Base-by-base conservation (phyloP, 192 early-diverging fungal species). In the Coemansia sp. region DNA sequence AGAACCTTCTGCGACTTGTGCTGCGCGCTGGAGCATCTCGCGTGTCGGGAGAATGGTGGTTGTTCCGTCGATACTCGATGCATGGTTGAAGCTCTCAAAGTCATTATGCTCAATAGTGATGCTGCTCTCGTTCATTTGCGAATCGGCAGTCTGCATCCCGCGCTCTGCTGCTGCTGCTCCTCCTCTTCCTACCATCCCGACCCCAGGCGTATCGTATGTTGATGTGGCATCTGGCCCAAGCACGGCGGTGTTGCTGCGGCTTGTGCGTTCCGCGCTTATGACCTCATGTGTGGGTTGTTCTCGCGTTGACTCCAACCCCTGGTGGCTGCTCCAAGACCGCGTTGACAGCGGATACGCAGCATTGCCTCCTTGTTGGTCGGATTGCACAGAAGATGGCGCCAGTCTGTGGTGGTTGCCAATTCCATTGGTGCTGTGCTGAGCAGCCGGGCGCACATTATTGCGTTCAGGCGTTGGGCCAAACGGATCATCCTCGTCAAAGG, bases 11-110 rank as follows among this genome's bases (percentile, higher is more conserved):
- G 79, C 67, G 6, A 42, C 67, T 17, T 64, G 74, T 0, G 79
- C 79, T 2, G 79, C 79, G 13, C 63, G 79, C 74, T 73, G 74
- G 43, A 81, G 68, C 79, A 81, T 76, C 59, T 81, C 79, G 42
- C 79, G 74, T 7, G 79, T 81, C 8, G 79, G 79, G 39, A 81
- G 66, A 54, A 81, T 76, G 2, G 67, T 73, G 7, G 79, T 81
- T 0, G 79, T 81, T 22, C 79, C 79, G 40, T 81, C 79, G 14
- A 76, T 78, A 43, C 69, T 70, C 32, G 32, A 32, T 22, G 63
- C 55, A 58, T 62, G 59, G 7, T 40, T 44, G 43, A 70, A 59
- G 11, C 69, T 59, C 57, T 59, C 63, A 16, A 49, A 67, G 38
- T 66, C 51, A 39, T 58, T 25, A 39, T 67, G 58, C 14, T 69